These are phyloP conservation scores for Cryphonectria naterciae DNA, from an alignment of 2,329 filamentous ascomycete genomes.

Conservation along the genomic window DNA sequence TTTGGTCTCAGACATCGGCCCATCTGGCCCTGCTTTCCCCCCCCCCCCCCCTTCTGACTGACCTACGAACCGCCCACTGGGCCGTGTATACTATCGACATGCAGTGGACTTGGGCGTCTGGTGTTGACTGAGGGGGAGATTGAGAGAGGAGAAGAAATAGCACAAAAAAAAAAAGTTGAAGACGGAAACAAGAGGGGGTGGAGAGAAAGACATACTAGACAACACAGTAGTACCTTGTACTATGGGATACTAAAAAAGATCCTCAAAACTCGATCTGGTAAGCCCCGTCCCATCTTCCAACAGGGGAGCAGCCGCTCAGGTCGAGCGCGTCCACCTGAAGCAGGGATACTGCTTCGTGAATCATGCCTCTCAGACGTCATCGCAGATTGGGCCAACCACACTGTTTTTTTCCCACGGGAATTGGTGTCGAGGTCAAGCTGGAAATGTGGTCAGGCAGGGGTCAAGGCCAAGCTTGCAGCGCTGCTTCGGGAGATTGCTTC, in stretches of 20 bases:
- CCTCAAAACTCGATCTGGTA: neutral
- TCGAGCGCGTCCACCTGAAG: neutral
- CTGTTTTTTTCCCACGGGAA: neutral
- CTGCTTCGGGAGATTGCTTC: neutral
- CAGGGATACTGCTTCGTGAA: slow-evolving; percentile 2
- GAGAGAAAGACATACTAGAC: no score
- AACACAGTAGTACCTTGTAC: no score
- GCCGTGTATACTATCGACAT: neutral
- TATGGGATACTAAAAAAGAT: neutral
- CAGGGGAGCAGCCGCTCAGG: neutral
- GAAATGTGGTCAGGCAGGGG: neutral
- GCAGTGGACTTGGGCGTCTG: neutral
- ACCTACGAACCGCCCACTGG: neutral
- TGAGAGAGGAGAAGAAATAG: neutral
- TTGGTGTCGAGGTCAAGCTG: neutral
- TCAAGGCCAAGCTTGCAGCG: neutral
- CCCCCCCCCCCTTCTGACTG: no score
- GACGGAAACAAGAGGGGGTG: no score
- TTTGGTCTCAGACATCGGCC: slow-evolving; percentile 1
- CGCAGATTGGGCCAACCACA: slow-evolving; percentile 8
- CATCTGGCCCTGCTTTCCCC: neutral
- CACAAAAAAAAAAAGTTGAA: neutral
- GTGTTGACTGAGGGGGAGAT: neutral
- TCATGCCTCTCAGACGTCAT: slow-evolving; percentile 4
- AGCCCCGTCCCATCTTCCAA: neutral